Evolutionary conservation across 805 yeast genomes (phyloP).

Genomic region (Kodamaea leandrae): DNA sequence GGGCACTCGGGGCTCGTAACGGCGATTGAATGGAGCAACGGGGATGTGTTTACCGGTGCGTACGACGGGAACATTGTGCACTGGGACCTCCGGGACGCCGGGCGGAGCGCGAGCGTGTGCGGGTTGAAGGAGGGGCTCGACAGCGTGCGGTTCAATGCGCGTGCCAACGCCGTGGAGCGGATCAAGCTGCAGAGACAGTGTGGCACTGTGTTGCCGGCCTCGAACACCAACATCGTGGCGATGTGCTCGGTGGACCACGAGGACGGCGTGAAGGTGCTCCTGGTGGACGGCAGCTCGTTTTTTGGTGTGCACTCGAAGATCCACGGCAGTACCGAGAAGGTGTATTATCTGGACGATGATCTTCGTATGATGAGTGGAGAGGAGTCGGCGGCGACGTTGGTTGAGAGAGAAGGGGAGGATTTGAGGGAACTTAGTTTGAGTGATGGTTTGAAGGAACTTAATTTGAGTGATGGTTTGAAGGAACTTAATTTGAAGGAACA

Average conservation of each 20-base stretch:
- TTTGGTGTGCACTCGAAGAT: slow-evolving; percentile 54
- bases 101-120: slow-evolving; percentile 29
- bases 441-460: too few relatives aligned
- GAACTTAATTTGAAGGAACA: too few relatives aligned
- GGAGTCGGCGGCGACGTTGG: slow-evolving; percentile 19
- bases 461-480: too few relatives aligned
- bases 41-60: slow-evolving; percentile 57
- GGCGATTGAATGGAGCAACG: slow-evolving; percentile 57
- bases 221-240: slow-evolving; percentile 48
- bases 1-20: slow-evolving; percentile 58
- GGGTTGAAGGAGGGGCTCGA: slow-evolving; percentile 46
- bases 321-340: slow-evolving; percentile 26
- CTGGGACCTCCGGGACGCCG: slow-evolving; percentile 51
- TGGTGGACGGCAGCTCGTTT: slow-evolving; percentile 54
- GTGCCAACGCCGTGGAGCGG: slow-evolving; percentile 30
- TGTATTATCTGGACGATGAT: slow-evolving; percentile 32
- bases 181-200: slow-evolving; percentile 47
- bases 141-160: slow-evolving; percentile 37
- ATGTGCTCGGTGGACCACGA: slow-evolving; percentile 36
- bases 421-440: too few relatives aligned
- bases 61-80: slow-evolving; percentile 65
- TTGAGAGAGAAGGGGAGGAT: slow-evolving; percentile 4
- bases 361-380: slow-evolving; percentile 20
- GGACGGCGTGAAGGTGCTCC: slow-evolving; percentile 40
- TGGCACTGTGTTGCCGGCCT: slow-evolving; percentile 62